phyloP scores from a whole-genome alignment of 306 rosid genomes.

The Arachis stenosperma region DNA sequence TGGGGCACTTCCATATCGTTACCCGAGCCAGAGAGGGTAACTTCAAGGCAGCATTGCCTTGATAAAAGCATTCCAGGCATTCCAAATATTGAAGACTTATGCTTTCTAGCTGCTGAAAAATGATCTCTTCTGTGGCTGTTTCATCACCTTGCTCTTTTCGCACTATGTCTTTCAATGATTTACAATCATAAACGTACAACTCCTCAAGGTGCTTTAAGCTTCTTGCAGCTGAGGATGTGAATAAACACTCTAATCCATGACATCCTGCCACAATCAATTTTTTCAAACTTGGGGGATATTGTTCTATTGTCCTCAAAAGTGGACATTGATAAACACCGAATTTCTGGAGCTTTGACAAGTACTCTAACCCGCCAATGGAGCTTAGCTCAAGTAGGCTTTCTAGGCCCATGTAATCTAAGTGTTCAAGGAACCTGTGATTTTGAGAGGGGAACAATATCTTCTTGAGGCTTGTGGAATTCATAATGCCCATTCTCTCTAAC shows the following conservation, averaged over 20 bases:
- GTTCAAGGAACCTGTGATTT: neutral
- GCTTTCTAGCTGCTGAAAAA: neutral
- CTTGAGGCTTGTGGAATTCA: neutral
- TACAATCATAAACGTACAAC: accelerated
- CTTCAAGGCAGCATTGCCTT: neutral
- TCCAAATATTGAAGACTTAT: neutral
- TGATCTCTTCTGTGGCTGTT: neutral
- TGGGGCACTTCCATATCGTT: conserved; percentile 5
- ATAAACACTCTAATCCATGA: neutral
- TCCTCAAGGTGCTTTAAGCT: neutral
- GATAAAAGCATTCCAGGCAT: conserved; percentile 17
- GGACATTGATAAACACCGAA: neutral
- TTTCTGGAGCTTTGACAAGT: neutral
- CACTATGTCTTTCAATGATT: conserved; percentile 28
- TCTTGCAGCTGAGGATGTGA: conserved; percentile 19
- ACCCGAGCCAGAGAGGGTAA: conserved; percentile 13
- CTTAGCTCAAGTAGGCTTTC: accelerated
- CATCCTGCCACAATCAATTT: neutral
- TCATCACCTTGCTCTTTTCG: neutral
- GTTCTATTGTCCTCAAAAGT: neutral
- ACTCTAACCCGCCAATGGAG: neutral
- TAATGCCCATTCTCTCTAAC: accelerated
- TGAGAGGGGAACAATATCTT: neutral
- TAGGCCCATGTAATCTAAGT: neutral
- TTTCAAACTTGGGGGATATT: conserved; percentile 3